Base-by-base conservation (phyloP, 2,329 filamentous ascomycete genomes). In the Arachnomyces sp. region DNA sequence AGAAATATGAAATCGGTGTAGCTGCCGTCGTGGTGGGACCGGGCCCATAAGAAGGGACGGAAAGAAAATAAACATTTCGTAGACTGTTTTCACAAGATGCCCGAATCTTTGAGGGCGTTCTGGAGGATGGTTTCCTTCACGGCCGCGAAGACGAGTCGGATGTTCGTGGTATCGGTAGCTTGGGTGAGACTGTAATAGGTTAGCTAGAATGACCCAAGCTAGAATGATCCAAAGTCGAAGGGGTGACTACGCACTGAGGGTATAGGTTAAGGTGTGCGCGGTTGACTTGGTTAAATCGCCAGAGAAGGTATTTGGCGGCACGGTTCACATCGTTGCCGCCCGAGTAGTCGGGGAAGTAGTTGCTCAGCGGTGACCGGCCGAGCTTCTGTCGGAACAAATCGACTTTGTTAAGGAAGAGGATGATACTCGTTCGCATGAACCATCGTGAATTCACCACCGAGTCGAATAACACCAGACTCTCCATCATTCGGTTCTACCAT, bases 371-470 rank as follows among this genome's bases (percentile, higher is more conserved):
- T 40, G 88, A 95, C 48, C 89, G 79, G 40, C 79, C 79, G 18
- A 98, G 79, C 64, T 98, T 98, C 58, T 88, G 82, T 63, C 92
- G 90, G 74, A 98, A 98, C 43, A 98, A 78, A 68, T 98, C 92
- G 51, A 98, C 92, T 65, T 98, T 98, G 72, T 98, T 98, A 47
- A 98, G 74, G 69, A 98, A 98, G 42, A 98, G 73, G 57, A 98
- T 96, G 59, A 98, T 98, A 59, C 89, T 95, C 9, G 92, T 98
- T 53, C 92, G 76, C 84, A 96, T 94, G 66, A 98, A 98, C 92
- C 92, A 98, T 53, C 92, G 76, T 25, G 92, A 96, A 67, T 98
- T 98, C 52, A 98, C 92, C 3, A 98, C 92, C 1, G 90, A 96
- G 65, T 98, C 92, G 61, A 98, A 98, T 3, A 98, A 75, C 12